Base-by-base conservation (phyloP, 2,329 filamentous ascomycete species). In the Pochonia chlamydosporia region DNA sequence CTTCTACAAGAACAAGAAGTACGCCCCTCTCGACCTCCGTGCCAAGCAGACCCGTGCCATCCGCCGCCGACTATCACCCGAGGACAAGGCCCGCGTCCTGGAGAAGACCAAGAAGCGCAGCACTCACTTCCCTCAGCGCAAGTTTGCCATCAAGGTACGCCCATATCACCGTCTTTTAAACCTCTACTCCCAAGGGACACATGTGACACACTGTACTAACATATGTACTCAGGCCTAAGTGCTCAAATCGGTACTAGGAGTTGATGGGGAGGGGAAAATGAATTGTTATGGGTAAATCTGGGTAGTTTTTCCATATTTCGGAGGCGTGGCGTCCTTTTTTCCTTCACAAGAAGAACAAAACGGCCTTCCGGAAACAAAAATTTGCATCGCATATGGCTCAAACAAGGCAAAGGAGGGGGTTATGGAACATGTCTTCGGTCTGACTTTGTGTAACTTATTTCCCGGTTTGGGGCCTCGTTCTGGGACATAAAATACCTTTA, bases 1-100 rank as follows among this genome's bases (percentile, higher is more conserved):
- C 62, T 97, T 97, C 87, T 99, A 99, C 85, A 95, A 96, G 84
- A 87, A 87, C 85, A 97, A 97, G 89, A 97, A 96, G 83, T 96
- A 96, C 84, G 78, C 90, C 58, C 93, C 93, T 59, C 89, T 99
- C 72, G 95, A 99, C 75, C 91, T 99, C 79, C 89, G 93, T 75
- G 76, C 90, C 71, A 97, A 97, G 88, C 85, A 93, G 81, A 99
- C 93, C 70, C 91, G 93, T 67, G 93, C 91, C 70, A 95, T 97
- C 78, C 90, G 93, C 70, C 89, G 95, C 80, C 83, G 89, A 69
- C 81, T 99, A 76, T 92, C 87, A 68, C 85, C 89, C 73, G 82
- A 95, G 81, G 92, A 99, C 77, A 84, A 87, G 65, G 80, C 82
- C 64, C 81, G 84, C 71, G 78, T 84, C 66, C 87, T 95, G 61